phyloP scores from a whole-genome alignment of 2,329 filamentous ascomycete genomes.

The Trichoderma koningiopsis region DNA sequence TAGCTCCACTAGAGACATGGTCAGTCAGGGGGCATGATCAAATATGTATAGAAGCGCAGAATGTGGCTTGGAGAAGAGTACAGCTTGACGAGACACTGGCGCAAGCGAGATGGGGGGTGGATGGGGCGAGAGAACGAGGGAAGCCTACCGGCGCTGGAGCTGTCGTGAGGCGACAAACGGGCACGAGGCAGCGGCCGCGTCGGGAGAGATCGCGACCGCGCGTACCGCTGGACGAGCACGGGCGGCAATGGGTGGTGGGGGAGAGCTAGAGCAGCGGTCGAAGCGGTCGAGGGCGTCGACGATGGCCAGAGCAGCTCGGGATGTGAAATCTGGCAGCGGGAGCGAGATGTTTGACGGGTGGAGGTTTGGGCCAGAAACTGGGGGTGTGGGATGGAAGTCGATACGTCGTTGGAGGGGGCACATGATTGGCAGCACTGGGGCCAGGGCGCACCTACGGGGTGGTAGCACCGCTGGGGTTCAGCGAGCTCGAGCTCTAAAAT shows the following conservation, averaged over 20 bases:
- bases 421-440: slow-evolving; percentile 38
- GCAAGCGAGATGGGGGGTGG: slow-evolving; percentile 20
- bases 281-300: slow-evolving; percentile 12
- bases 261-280: slow-evolving; percentile 22
- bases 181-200: slow-evolving; percentile 30
- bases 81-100: slow-evolving; percentile 17
- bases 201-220: slow-evolving; percentile 36
- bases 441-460: slow-evolving; percentile 29
- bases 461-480: slow-evolving; percentile 28
- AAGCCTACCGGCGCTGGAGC: slow-evolving; percentile 27
- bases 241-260: slow-evolving; percentile 25
- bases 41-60: slow-evolving; percentile 26
- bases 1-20: slow-evolving; percentile 29
- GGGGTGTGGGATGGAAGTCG: slow-evolving; percentile 30
- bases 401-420: slow-evolving; percentile 33
- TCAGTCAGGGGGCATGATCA: slow-evolving; percentile 29
- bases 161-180: slow-evolving; percentile 27
- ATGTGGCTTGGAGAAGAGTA: slow-evolving; percentile 11
- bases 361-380: slow-evolving; percentile 29
- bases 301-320: not conserved
- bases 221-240: slow-evolving; percentile 35
- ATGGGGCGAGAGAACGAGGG: slow-evolving; percentile 5
- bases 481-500: slow-evolving; percentile 17
- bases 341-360: slow-evolving; percentile 37
- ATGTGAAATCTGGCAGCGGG: slow-evolving; percentile 31